Conservation (phyloP, 768 basidiomycete genomes). For the Agaricus sinodeliciosus region DNA sequence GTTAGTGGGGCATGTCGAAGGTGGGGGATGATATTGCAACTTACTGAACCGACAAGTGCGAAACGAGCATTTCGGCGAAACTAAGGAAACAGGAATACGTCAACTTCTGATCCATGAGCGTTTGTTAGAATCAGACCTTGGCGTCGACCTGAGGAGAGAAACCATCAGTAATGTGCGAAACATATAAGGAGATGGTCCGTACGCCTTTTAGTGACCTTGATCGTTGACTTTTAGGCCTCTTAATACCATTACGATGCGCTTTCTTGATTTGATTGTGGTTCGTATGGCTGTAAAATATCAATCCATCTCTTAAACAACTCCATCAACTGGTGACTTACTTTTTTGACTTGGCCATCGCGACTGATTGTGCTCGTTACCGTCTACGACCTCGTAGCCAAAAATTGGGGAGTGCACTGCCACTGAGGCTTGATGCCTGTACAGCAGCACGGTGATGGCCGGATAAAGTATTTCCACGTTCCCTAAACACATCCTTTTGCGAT, state of each 20-base stretch:
- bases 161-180: conserved; percentile 1
- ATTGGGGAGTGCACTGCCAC: conserved; percentile 31
- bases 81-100: conserved; percentile 29
- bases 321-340: conserved; percentile 51
- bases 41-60: conserved; percentile 70
- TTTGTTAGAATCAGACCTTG: conserved; percentile 46
- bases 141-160: conserved; percentile 55
- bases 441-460: conserved; percentile 6
- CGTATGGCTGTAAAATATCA: conserved; percentile 53
- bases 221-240: conserved; percentile 65
- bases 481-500: too few species aligned
- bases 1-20: background rate
- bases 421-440: conserved; percentile 38
- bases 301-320: background rate
- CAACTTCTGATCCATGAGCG: background rate
- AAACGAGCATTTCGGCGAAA: conserved; percentile 80
- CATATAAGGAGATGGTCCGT: conserved; percentile 30
- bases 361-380: conserved; percentile 20
- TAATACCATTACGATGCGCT: conserved; percentile 98
- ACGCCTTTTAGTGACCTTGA: conserved; percentile 89
- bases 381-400: background rate
- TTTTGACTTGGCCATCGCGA: conserved; percentile 94
- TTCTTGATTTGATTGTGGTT: conserved; percentile 97
- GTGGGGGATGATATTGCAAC: conserved; percentile 20
- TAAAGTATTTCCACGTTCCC: too few species aligned